Evolutionary conservation across 805 yeast genomes (phyloP).

Genomic region (Deakozyma indianensis): DNA sequence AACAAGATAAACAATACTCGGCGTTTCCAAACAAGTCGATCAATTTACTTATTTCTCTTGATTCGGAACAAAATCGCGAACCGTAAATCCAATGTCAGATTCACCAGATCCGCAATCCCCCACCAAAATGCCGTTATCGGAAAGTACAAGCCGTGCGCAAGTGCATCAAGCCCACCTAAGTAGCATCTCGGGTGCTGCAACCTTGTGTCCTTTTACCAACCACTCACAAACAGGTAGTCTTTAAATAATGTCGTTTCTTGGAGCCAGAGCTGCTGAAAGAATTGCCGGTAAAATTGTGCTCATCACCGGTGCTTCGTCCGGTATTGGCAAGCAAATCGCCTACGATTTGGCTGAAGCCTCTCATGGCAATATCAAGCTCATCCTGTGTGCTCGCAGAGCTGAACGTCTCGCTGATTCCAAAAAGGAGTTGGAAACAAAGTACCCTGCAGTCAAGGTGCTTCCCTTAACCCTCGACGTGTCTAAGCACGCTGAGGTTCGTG

Average conservation of each 20-base stretch:
- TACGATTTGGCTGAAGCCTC: slow-evolving; percentile 68
- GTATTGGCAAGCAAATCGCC: slow-evolving; percentile 91
- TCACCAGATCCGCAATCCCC: too few relatives aligned
- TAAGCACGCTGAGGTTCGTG: slow-evolving; percentile 33
- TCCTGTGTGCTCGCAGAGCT: slow-evolving; percentile 66
- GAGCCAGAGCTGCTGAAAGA: slow-evolving; percentile 63
- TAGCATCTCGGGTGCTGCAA: too few relatives aligned
- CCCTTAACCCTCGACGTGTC: slow-evolving; percentile 44
- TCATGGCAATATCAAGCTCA: slow-evolving; percentile 52
- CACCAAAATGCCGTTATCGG: too few relatives aligned
- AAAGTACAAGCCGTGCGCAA: too few relatives aligned
- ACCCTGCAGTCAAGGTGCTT: slow-evolving; percentile 32
- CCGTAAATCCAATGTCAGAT: too few relatives aligned
- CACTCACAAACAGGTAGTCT: too few relatives aligned
- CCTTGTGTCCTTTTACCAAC: too few relatives aligned
- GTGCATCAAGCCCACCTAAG: too few relatives aligned
- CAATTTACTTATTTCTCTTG: too few relatives aligned
- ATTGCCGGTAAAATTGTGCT: slow-evolving; percentile 65
- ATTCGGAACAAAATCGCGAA: too few relatives aligned
- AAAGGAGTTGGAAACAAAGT: slow-evolving; percentile 30
- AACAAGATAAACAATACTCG: too few relatives aligned
- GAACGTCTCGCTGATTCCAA: slow-evolving; percentile 42
- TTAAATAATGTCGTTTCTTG: slow-evolving; percentile 38
- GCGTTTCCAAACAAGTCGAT: too few relatives aligned
- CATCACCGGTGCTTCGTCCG: slow-evolving; percentile 95